Conservation (phyloP, 1,139 yeast species). For the Torulaspora globosa region DNA sequence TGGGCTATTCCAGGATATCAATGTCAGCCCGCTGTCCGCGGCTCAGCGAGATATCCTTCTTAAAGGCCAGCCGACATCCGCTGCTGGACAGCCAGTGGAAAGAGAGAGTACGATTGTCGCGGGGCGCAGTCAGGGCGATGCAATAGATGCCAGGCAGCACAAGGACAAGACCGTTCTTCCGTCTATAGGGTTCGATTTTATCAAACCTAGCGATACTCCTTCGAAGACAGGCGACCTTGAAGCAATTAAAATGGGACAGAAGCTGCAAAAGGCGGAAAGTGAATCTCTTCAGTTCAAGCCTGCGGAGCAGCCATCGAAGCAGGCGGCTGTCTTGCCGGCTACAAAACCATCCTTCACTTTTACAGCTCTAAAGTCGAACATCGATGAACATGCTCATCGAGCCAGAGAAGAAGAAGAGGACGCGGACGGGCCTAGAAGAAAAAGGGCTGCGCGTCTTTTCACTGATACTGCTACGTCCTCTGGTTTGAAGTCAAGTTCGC, state of each 20-base stretch:
- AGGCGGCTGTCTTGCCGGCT: neutral
- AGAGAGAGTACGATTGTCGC: neutral
- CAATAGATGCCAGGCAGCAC: neutral
- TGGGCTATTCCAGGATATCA: slow-evolving; percentile 6
- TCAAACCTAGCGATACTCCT: slow-evolving; percentile 24
- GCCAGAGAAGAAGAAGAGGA: slow-evolving; percentile 8
- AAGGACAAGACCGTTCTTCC: slow-evolving; percentile 22
- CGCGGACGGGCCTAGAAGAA: slow-evolving; percentile 13
- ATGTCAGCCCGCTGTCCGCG: slow-evolving; percentile 7
- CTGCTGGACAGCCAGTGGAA: neutral
- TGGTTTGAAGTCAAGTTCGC: neutral
- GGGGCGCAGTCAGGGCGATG: neutral
- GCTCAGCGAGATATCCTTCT: slow-evolving; percentile 9
- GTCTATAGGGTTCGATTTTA: slow-evolving; percentile 33
- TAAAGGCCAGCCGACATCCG: slow-evolving; percentile 4
- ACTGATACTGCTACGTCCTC: neutral
- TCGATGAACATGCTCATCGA: neutral
- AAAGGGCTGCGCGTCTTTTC: slow-evolving; percentile 8
- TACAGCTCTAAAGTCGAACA: neutral
- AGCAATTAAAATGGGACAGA: neutral
- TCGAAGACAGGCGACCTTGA: neutral
- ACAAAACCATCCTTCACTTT: slow-evolving; percentile 1
- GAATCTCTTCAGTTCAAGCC: neutral
- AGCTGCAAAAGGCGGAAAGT: neutral
- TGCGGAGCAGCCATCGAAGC: neutral